phyloP scores from a whole-genome alignment of 805 yeast genomes.

The Metschnikowia sp. region DNA sequence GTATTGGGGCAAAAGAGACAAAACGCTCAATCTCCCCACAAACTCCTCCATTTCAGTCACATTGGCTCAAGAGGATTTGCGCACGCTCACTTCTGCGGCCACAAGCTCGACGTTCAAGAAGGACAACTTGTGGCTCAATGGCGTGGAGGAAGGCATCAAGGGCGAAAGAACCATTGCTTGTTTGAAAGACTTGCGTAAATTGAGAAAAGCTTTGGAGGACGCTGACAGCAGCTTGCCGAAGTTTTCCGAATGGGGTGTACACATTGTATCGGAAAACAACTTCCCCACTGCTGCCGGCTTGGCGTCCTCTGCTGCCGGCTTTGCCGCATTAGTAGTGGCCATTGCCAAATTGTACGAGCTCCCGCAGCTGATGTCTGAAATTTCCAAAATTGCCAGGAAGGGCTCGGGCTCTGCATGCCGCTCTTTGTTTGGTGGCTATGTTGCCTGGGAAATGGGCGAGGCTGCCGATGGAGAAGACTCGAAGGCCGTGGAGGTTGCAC shows the following conservation, averaged over 20 bases:
- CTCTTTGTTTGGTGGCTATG: slow-evolving; percentile 94
- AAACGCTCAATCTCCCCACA: slow-evolving; percentile 84
- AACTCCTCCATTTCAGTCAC: slow-evolving; percentile 96
- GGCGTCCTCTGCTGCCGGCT: slow-evolving; percentile 98
- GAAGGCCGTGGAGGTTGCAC: slow-evolving; percentile 88
- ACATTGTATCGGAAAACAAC: slow-evolving; percentile 88
- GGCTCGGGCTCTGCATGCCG: slow-evolving; percentile 99
- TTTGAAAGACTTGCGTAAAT: slow-evolving; percentile 65
- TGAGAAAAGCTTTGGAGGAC: slow-evolving; percentile 61
- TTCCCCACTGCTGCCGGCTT: slow-evolving; percentile 99
- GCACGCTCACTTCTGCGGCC: slow-evolving; percentile 88
- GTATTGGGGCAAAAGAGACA: slow-evolving; percentile 98
- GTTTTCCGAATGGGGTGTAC: slow-evolving; percentile 62
- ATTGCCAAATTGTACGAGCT: slow-evolving; percentile 80
- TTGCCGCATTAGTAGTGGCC: slow-evolving; percentile 92
- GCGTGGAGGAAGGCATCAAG: slow-evolving; percentile 68
- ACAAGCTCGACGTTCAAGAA: slow-evolving; percentile 52
- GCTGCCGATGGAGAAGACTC: slow-evolving; percentile 81
- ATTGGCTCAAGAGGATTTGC: slow-evolving; percentile 81
- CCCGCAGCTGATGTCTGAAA: slow-evolving; percentile 80
- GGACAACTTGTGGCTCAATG: slow-evolving; percentile 84
- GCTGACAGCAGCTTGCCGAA: slow-evolving; percentile 53
- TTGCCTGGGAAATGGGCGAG: slow-evolving; percentile 98
- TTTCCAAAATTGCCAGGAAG: slow-evolving; percentile 92
- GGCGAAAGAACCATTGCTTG: slow-evolving; percentile 68